Conservation (phyloP, 2,329 filamentous ascomycete genomes). For the Neospermospora avenae region DNA sequence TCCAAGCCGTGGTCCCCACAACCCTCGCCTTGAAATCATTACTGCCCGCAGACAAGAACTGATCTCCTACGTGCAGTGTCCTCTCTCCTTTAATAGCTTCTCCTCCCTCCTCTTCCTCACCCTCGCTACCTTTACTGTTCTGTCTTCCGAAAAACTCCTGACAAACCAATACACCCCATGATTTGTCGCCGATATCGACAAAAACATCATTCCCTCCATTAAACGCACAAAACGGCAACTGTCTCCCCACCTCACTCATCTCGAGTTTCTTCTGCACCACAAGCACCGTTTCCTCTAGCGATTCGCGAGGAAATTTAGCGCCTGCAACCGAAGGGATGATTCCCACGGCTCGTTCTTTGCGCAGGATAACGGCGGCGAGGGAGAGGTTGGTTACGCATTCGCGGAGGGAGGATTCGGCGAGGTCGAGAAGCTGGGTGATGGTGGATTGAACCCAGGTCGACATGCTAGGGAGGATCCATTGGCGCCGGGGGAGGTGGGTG, state of each 20-base stretch:
- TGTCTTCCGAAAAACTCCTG: constrained; percentile 75
- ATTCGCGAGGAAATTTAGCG: constrained; percentile 75
- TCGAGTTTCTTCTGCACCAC: constrained; percentile 92
- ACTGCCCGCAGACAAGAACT: constrained; percentile 90
- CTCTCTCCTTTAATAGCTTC: constrained; percentile 64
- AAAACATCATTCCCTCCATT: constrained; percentile 98
- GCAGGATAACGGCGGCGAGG: constrained; percentile 74
- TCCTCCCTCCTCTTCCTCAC: constrained; percentile 48
- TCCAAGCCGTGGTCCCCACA: constrained; percentile 95
- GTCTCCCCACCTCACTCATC: constrained; percentile 63
- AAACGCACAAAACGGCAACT: constrained; percentile 91
- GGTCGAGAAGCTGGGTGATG: constrained; percentile 78
- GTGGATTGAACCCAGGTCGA: constrained; percentile 70
- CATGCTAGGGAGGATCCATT: constrained; percentile 80
- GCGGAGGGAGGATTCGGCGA: constrained; percentile 78
- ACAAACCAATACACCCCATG: constrained; percentile 89
- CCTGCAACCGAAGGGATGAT: constrained; percentile 64
- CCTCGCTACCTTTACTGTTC: constrained; percentile 15
- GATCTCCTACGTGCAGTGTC: constrained; percentile 93
- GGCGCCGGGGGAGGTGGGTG: constrained; percentile 58
- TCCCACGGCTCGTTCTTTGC: constrained; percentile 85
- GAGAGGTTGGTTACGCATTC: constrained; percentile 79
- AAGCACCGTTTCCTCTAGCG: constrained; percentile 91
- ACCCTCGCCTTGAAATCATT: constrained; percentile 96
- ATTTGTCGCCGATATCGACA: constrained; percentile 97